Evolutionary conservation across 768 basidiomycete genomes (phyloP), one percentile per base, ranked within the genome.

Genomic region (Suillus ampliporus): DNA sequence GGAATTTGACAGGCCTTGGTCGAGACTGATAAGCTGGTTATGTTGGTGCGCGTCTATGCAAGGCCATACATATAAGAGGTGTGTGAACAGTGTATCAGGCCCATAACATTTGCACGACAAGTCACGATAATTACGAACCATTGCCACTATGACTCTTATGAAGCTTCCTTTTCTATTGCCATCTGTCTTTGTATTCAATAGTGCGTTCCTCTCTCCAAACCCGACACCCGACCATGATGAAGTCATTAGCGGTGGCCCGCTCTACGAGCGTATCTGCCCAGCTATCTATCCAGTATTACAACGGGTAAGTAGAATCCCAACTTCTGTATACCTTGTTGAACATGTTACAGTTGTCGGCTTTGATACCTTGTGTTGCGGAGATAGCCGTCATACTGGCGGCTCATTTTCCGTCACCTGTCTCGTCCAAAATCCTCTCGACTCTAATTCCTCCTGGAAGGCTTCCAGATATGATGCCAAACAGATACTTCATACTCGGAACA

Each of bases 401-500:
- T 43, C 31, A 61, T 23, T 61, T 41, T 11, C 70, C 74, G 9
- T 72, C 65, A 6, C 1, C 43, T 1, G 1, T 65, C 23, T 72
- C 74, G n/a, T 65, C 74, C 52, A 4, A 26, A 13, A 34, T 74
- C 4, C 65, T 76, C 54, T 58, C 72, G 9, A 58, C 11, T 14
- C 21, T 74, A 15, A 63, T 70, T 5, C 68, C 61, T 37, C 58
- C 64, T 1, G 74, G 67, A 21, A 53, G 58, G 5, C 62, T 64
- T 3, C 74, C 72, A 10, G 72, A 59, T 10, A 64, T 50, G 28
- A 63, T 37, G 21, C 71, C 68, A 63, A 71, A 64, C 63, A 66
- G 5, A 1, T 78, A 35, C 51, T 74, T 81, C 61, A 14, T 77
- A 5, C 6, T 71, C 14, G 77, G 80, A 10, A 61, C 71, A 13